A percentile compares a stretch with the other conserved stretches of the same genome.
Conservation (phyloP, 2,329 filamentous ascomycete species). For the Hyphodiscus sp. region DNA sequence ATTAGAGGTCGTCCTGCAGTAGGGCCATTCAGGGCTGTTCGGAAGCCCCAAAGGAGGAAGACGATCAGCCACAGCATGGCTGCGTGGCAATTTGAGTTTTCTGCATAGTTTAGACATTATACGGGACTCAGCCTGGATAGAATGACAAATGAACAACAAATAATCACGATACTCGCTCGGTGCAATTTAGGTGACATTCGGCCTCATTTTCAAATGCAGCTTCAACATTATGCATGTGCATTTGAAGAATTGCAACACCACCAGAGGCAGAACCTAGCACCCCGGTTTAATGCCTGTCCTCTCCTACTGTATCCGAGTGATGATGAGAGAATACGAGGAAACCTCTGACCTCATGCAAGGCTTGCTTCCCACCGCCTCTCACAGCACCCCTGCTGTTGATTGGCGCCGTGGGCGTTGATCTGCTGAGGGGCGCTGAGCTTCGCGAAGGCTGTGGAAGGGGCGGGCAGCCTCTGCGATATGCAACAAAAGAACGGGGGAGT, state of each 20-base stretch:
- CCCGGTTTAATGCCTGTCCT: neutral
- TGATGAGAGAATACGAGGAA: neutral
- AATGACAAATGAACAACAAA: neutral
- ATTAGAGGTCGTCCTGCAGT: neutral
- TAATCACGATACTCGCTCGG: neutral
- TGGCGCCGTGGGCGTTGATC: neutral
- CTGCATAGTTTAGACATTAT: neutral
- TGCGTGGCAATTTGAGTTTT: neutral
- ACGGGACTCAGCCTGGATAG: neutral
- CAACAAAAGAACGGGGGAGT: slow-evolving; percentile 6
- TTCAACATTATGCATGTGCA: too few relatives aligned
- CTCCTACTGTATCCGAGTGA: neutral
- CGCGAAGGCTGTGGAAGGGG: slow-evolving; percentile 2
- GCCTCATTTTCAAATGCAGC: neutral
- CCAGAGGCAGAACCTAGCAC: neutral
- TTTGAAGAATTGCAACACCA: neutral
- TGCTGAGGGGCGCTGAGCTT: neutral
- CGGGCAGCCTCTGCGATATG: slow-evolving; percentile 7
- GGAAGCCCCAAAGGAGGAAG: neutral
- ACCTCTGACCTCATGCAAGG: neutral
- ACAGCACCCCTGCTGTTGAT: neutral
- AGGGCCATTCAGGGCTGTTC: neutral
- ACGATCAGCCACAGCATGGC: neutral
- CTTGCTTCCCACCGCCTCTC: neutral
- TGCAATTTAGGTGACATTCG: neutral